Evolutionary conservation across 805 yeast species (phyloP), one percentile per base, ranked within the genome.

Genomic region (Sungouiozyma intestinalis): DNA sequence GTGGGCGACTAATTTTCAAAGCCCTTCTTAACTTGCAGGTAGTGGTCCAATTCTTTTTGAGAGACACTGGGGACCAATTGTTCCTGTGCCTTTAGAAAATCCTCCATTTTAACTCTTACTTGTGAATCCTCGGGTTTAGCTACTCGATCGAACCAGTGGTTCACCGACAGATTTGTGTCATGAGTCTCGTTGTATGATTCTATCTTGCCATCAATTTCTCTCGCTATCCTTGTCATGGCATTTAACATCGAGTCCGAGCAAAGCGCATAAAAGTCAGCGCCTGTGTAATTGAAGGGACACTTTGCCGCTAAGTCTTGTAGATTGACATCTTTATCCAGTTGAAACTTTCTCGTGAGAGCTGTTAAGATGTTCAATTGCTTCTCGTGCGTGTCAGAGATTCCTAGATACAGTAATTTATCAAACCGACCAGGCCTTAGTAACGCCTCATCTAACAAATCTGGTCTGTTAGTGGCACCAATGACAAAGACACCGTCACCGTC

Each of bases 381-480:
- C 5, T 80, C 88, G 57, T 85, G 79, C 0, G 95, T 85, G 53
- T 90, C 97, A 1, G 95, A 76, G 17, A 92, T 85, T 5, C 98
- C 98, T 43, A 92, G 67, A 55, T 92, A 92, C 39, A 92, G 68
- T 88, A 92, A 77, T 62, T 88, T 92, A 62, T 92, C 98, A 58
- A 92, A 92, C 58, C 98, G 72, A 2, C 96, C 95, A 0, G 96
- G 96, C 58, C 98, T 74, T 44, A 92, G 65, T 38, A 92, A 68
- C 0, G 97, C 97, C 58, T 90, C 97, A 58, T 92, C 98, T 35
- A 92, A 68, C 48, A 92, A 66, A 66, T 92, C 98, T 0, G 98
- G 98, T 53, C 98, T 73, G 55, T 92, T 92, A 0, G 98, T 92
- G 3, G 98, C 98, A n/a, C 98, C 98, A 36, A 92, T 95, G 4